Conservation (phyloP, 2,329 filamentous ascomycete species). For the Alternaria conjuncta region DNA sequence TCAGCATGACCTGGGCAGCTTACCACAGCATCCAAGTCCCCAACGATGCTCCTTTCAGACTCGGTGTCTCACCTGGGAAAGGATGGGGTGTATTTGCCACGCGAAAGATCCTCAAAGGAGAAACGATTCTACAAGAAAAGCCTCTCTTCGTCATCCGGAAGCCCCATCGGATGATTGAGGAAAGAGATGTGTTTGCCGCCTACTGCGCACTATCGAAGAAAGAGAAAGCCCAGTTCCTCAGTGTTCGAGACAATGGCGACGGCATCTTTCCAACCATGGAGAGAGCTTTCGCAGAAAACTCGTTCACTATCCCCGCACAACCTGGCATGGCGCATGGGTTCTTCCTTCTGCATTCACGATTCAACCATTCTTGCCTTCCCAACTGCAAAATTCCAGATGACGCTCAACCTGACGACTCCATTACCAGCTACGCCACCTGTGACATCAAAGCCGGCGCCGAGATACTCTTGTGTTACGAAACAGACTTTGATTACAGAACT, state of each 20-base stretch:
- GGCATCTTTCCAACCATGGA: neutral
- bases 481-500: slow-evolving; percentile 10
- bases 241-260: neutral
- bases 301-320: neutral
- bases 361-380: slow-evolving; percentile 15
- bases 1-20: neutral
- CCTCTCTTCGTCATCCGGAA: slow-evolving; percentile 15
- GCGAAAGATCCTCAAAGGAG: slow-evolving; percentile 1
- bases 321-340: neutral
- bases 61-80: slow-evolving; percentile 7
- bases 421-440: slow-evolving; percentile 1
- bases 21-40: slow-evolving; percentile 10
- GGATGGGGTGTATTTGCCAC: slow-evolving; percentile 17
- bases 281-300: neutral
- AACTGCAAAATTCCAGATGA: slow-evolving; percentile 3
- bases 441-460: slow-evolving; percentile 12
- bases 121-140: slow-evolving; percentile 6
- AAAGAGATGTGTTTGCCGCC: slow-evolving; percentile 4
- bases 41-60: neutral
- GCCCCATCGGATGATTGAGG: slow-evolving; percentile 4
- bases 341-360: slow-evolving; percentile 7
- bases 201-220: neutral
- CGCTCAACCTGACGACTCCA: neutral
- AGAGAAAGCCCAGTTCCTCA: neutral
- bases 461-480: slow-evolving; percentile 10